phyloP scores from a whole-genome alignment of 768 basidiomycete species.

The Lactifluus volemus region DNA sequence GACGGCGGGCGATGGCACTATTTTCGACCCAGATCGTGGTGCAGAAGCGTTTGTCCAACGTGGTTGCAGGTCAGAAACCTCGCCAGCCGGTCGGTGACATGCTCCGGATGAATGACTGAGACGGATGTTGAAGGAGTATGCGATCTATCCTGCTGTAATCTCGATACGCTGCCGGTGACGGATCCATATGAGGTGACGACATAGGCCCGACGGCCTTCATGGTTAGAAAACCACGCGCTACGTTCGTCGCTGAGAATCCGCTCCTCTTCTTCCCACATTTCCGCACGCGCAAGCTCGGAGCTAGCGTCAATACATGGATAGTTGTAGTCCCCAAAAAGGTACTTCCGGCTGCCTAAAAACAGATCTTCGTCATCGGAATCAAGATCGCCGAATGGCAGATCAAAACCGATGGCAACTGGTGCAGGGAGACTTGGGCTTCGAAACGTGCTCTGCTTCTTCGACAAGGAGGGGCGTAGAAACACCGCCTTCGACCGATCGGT shows the following conservation, averaged over 20 bases:
- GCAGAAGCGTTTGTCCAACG: constrained; percentile 35
- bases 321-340: constrained; percentile 85
- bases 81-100: constrained; percentile 29
- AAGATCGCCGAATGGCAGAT: constrained; percentile 59
- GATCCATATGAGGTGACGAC: constrained; percentile 50
- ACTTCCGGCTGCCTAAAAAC: constrained; percentile 65
- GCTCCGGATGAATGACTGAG: constrained; percentile 39
- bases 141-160: not conserved
- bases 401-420: constrained; percentile 38
- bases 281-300: constrained; percentile 54
- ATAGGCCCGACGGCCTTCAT: constrained; percentile 31
- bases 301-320: constrained; percentile 88
- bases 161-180: constrained; percentile 33
- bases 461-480: constrained; percentile 69
- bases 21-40: constrained; percentile 19
- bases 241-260: constrained; percentile 69
- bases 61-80: constrained; percentile 33
- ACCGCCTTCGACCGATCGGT: constrained; percentile 38
- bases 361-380: constrained; percentile 67
- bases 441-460: constrained; percentile 53
- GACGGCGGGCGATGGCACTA: constrained; percentile 13
- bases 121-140: constrained; percentile 16
- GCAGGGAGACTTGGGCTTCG: constrained; percentile 54
- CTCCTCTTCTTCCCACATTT: constrained; percentile 82
- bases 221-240: constrained; percentile 59